These are phyloP conservation scores for Fusarium sp. DNA, from an alignment of 2,329 filamentous ascomycete species.

Conservation along the genomic window DNA sequence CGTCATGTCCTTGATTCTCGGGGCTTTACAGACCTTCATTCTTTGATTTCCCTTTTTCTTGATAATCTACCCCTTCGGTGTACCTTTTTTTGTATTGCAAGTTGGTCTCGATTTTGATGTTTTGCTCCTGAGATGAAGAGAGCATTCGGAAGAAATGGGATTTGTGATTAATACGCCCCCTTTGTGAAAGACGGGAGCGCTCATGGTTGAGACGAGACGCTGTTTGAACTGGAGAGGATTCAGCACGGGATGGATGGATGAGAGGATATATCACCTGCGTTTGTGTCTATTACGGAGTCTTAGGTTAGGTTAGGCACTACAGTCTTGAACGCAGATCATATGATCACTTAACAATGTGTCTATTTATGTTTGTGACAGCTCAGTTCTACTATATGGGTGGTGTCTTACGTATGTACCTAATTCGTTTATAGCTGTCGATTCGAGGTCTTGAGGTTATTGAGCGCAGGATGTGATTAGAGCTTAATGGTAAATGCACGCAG, in stretches of 20 bases:
- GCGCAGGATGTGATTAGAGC: background rate
- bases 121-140: constrained; percentile 26
- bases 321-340: constrained; percentile 44
- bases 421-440: background rate
- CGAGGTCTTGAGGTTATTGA: background rate
- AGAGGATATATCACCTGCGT: constrained; percentile 42
- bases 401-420: background rate
- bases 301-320: constrained; percentile 38
- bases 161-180: constrained; percentile 38
- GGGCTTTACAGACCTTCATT: constrained; percentile 42
- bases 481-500: background rate
- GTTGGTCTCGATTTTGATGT: constrained; percentile 35
- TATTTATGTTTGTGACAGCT: background rate
- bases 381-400: background rate
- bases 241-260: constrained; percentile 31
- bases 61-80: constrained; percentile 48
- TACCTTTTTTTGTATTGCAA: constrained; percentile 43
- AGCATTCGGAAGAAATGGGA: constrained; percentile 18
- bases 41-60: constrained; percentile 46
- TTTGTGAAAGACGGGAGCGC: constrained; percentile 22
- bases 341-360: constrained; percentile 22
- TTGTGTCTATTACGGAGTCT: constrained; percentile 45
- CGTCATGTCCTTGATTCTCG: constrained; percentile 41
- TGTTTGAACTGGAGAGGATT: constrained; percentile 22
- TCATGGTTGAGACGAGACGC: constrained; percentile 38